phyloP scores from a whole-genome alignment of 2,329 filamentous ascomycete genomes.

The Fusarium camptoceras region DNA sequence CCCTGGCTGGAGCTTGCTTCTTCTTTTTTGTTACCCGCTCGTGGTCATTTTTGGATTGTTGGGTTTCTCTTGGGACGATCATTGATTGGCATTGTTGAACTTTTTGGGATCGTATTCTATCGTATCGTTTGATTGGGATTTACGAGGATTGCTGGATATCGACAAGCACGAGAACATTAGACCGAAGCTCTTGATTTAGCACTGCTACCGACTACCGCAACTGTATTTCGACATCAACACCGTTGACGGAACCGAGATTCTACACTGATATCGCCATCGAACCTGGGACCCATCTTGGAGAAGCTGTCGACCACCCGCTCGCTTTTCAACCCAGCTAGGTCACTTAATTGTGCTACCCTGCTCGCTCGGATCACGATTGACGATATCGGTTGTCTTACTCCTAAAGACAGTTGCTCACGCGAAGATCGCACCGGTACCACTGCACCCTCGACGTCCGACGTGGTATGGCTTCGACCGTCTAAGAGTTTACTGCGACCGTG shows the following conservation, averaged over 20 bases:
- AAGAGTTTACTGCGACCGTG: constrained; percentile 33
- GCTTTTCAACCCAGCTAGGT: constrained; percentile 14
- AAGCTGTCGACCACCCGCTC: constrained; percentile 7
- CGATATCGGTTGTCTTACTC: constrained; percentile 32
- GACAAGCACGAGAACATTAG: constrained; percentile 27
- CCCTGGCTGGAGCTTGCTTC: constrained; percentile 20
- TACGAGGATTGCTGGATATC: constrained; percentile 19
- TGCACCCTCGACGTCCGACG: constrained; percentile 20
- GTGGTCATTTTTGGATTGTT: constrained; percentile 34
- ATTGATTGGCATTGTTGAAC: constrained; percentile 29
- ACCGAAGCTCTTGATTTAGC: constrained; percentile 16
- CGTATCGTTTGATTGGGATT: constrained; percentile 20
- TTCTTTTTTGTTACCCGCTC: constrained; percentile 16
- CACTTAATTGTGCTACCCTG: constrained; percentile 40
- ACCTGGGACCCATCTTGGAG: constrained; percentile 1
- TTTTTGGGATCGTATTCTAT: constrained; percentile 27
- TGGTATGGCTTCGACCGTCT: constrained; percentile 44
- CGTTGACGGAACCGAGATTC: constrained; percentile 16
- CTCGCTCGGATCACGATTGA: constrained; percentile 30
- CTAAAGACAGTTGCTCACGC: constrained; percentile 22
- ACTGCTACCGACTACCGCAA: constrained; percentile 9
- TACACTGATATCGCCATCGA: constrained; percentile 6
- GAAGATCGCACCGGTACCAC: constrained; percentile 31
- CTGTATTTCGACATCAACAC: constrained; percentile 3
- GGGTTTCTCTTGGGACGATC: constrained; percentile 34